phyloP scores from a whole-genome alignment of 2,329 filamentous ascomycete species.

The Teratosphaeria epicoccoides region DNA sequence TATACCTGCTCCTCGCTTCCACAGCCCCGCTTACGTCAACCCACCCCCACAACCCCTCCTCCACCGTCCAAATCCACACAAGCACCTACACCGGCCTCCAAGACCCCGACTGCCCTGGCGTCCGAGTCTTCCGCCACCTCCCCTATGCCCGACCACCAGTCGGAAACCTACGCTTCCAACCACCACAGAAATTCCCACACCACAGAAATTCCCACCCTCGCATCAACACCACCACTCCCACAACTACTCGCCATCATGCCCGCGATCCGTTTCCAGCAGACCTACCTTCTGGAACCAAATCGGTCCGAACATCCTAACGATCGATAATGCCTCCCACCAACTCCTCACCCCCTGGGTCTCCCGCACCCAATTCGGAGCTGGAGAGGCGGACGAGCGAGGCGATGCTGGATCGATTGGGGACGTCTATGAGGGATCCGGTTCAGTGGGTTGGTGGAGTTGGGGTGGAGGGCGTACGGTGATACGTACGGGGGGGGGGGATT shows the following conservation, averaged over 20 bases:
- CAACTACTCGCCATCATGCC: not conserved
- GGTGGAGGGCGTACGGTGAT: constrained; percentile 25
- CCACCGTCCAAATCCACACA: not conserved
- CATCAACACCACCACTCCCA: not conserved
- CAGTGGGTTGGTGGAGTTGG: constrained; percentile 15
- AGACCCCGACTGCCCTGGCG: not conserved
- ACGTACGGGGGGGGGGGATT: constrained; percentile 10
- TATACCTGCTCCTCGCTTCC: not conserved
- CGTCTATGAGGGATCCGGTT: constrained; percentile 27
- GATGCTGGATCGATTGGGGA: constrained; percentile 29
- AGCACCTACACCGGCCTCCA: not conserved
- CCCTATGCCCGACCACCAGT: not conserved
- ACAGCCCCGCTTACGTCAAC: not conserved
- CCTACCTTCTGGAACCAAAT: not conserved
- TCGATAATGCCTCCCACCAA: not conserved
- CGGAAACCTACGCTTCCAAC: not conserved
- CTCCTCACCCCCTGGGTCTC: too few species aligned
- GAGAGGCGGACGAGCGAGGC: constrained; percentile 22
- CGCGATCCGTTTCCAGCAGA: not conserved
- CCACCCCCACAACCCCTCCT: not conserved
- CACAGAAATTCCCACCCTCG: not conserved
- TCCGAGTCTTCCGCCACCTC: not conserved
- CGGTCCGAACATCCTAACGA: not conserved
- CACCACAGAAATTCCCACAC: not conserved
- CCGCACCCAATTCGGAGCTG: constrained; percentile 12